A percentile compares a stretch with the other conserved stretches of the same genome.
These are phyloP conservation scores for Alternaria viburni DNA, from an alignment of 2,329 filamentous ascomycete genomes.

Conservation along the genomic window DNA sequence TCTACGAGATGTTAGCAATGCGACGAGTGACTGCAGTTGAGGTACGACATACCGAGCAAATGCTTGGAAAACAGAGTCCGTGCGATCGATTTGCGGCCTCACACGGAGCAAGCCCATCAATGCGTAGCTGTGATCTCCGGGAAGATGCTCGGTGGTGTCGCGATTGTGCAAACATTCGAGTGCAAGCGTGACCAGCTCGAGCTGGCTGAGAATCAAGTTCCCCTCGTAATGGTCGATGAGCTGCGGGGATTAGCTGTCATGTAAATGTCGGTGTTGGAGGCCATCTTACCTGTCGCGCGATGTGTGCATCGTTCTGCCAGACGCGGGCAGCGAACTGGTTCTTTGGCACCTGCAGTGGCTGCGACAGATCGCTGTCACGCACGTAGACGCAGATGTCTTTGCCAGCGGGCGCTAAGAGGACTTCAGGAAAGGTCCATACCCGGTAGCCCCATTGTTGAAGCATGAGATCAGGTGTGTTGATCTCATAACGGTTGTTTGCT, in stretches of 20 bases:
- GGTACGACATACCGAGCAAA: conserved; percentile 47
- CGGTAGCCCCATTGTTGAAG: conserved; percentile 54
- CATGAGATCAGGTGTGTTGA: conserved; percentile 35
- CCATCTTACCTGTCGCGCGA: conserved; percentile 36
- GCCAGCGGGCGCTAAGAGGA: conserved; percentile 43
- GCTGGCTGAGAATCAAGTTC: conserved; percentile 48
- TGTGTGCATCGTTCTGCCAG: conserved; percentile 49
- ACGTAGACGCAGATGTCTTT: conserved; percentile 44
- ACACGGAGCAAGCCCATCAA: conserved; percentile 55
- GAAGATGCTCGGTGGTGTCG: conserved; percentile 45
- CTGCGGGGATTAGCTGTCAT: conserved; percentile 22
- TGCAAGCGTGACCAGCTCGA: conserved; percentile 52
- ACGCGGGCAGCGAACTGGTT: conserved; percentile 50
- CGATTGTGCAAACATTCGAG: conserved; percentile 51
- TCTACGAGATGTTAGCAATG: conserved; percentile 12
- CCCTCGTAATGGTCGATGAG: conserved; percentile 57
- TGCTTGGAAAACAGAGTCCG: conserved; percentile 55
- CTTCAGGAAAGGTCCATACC: conserved; percentile 57
- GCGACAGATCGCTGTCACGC: conserved; percentile 30
- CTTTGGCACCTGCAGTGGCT: conserved; percentile 42
- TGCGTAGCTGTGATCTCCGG: conserved; percentile 54
- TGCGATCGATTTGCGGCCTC: conserved; percentile 47
- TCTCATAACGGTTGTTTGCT: conserved; percentile 21
- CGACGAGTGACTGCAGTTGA: background rate
- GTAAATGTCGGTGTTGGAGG: background rate